A percentile compares a stretch with the other conserved stretches of the same genome.
phyloP scores from a whole-genome alignment of 352 stramenopile genomes.

The Phytopythium cucurbitacearum region DNA sequence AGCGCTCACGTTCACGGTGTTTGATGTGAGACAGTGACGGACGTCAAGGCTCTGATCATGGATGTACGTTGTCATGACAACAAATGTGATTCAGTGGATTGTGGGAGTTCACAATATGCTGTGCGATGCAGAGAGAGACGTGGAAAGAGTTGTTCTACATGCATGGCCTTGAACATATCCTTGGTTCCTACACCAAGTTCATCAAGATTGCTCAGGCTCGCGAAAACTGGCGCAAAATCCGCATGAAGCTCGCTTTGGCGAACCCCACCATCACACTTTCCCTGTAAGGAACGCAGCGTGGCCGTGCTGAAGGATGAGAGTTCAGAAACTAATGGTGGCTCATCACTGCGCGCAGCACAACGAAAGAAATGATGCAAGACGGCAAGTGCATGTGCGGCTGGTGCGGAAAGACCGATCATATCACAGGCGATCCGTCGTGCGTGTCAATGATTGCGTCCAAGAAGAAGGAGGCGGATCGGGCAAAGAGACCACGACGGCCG shows the following conservation, averaged over 20 bases:
- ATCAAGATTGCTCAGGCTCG: constrained; percentile 54
- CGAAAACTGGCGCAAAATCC: constrained; percentile 74
- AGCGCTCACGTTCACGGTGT: background rate
- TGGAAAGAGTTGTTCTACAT: constrained; percentile 81
- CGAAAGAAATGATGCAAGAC: constrained; percentile 82
- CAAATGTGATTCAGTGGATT: background rate
- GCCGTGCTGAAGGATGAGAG: background rate
- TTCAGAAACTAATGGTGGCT: background rate
- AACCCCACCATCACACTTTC: constrained; percentile 69
- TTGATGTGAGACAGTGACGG: constrained; percentile 34
- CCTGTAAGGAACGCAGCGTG: constrained; percentile 31
- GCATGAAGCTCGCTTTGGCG: constrained; percentile 62
- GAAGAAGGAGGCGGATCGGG: constrained; percentile 53
- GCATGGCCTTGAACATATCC: constrained; percentile 65
- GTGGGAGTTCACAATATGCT: background rate
- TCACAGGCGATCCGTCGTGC: constrained; percentile 52
- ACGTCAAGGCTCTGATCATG: constrained; percentile 79
- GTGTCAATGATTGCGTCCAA: constrained; percentile 38
- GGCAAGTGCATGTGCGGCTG: constrained; percentile 78
- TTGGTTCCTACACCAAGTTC: constrained; percentile 47
- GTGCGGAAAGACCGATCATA: constrained; percentile 72
- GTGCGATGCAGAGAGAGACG: constrained; percentile 44
- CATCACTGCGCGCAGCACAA: constrained; percentile 33
- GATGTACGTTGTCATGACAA: constrained; percentile 36
- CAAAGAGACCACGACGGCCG: constrained; percentile 33